Percentiles rank a stretch among this genome's conserved stretches.
These are phyloP conservation scores for Arthrobotrys musiformis DNA, from an alignment of 2,329 filamentous ascomycete genomes.

Conservation along the genomic window DNA sequence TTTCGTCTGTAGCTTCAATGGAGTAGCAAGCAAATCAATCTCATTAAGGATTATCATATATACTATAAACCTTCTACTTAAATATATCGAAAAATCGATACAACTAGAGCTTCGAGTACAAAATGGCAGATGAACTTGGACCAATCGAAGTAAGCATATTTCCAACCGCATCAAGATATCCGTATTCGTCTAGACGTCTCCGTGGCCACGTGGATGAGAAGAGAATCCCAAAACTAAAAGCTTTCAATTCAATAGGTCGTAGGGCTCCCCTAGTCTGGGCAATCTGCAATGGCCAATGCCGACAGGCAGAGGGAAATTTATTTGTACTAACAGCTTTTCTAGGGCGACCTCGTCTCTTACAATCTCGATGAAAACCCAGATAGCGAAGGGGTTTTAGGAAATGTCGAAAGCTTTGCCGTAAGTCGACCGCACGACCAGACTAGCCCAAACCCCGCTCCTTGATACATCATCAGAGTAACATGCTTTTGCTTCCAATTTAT, in stretches of 20 bases:
- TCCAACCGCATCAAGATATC: background rate
- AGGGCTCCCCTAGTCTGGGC: background rate
- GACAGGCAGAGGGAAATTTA: background rate
- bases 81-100: too few species aligned
- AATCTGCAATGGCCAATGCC: background rate
- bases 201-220: too few species aligned
- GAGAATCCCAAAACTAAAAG: background rate
- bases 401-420: background rate
- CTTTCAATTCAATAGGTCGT: background rate
- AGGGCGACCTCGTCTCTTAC: background rate
- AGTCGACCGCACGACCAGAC: background rate
- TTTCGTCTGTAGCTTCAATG: too few species aligned
- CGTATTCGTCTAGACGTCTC: too few species aligned
- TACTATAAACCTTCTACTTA: too few species aligned
- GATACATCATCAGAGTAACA: too few species aligned
- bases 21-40: too few species aligned
- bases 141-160: background rate
- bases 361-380: background rate
- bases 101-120: too few species aligned
- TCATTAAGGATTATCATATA: too few species aligned
- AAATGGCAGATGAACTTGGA: background rate
- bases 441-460: too few species aligned
- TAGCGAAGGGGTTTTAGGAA: background rate
- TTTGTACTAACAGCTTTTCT: background rate
- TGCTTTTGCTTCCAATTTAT: too few species aligned